phyloP scores from a whole-genome alignment of 768 basidiomycete species.

The Myochromella boudieri region DNA sequence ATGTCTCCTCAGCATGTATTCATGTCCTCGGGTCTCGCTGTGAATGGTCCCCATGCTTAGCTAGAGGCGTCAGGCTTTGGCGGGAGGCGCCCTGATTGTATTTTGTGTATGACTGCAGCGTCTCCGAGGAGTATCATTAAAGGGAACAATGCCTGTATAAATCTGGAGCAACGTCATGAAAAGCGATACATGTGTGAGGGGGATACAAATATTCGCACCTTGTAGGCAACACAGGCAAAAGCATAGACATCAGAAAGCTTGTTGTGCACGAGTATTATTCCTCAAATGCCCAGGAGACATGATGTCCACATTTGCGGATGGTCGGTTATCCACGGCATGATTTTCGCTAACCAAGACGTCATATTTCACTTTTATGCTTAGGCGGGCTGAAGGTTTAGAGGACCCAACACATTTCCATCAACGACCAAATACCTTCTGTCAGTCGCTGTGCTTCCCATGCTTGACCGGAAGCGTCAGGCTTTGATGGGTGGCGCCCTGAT shows the following conservation, averaged over 20 bases:
- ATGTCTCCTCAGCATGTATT: too few species aligned
- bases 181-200: background rate
- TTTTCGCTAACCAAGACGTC: background rate
- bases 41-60: background rate
- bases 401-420: slow-evolving; percentile 6
- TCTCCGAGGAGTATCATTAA: background rate
- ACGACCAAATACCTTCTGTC: slow-evolving; percentile 1
- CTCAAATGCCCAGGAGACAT: background rate
- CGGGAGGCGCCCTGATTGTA: background rate
- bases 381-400: background rate
- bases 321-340: background rate
- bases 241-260: too few species aligned
- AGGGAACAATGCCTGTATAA: too few species aligned
- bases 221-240: too few species aligned
- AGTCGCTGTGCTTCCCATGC: slow-evolving; percentile 2
- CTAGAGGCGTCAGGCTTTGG: background rate
- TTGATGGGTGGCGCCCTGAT: slow-evolving; percentile 1
- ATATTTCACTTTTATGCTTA: background rate
- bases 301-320: background rate
- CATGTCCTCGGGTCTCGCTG: too few species aligned
- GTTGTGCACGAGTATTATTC: too few species aligned
- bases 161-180: too few species aligned
- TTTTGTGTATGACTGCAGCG: background rate
- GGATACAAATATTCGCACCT: too few species aligned
- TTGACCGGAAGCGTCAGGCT: background rate